Evolutionary conservation across 2,329 filamentous ascomycete genomes (phyloP), one percentile per base, ranked within the genome.

Genomic region (Neonectria hederae): DNA sequence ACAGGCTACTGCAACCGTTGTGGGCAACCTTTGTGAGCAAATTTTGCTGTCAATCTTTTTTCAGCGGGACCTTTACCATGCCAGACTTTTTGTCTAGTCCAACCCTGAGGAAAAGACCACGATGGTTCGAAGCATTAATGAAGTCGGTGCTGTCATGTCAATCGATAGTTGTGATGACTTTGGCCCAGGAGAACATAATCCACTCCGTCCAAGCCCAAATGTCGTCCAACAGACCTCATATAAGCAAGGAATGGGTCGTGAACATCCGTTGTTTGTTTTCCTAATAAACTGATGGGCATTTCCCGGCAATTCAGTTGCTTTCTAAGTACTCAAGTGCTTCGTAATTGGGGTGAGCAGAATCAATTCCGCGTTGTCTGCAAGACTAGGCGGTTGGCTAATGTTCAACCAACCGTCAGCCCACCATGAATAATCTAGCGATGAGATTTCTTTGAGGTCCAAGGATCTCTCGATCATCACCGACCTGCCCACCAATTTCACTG

Each of bases 61-160:
- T 6, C 1, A 17, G 5, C 0, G 2, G 4, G 2, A 38, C 0
- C 5, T 38, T 17, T 38, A 5, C 7, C 13, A 17, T 14, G 4
- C 32, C 5, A 38, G 4, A 0, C 11, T 38, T 17, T 17, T 5
- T 5, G 7, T 17, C 3, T 14, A 1, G 32, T 7, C 13, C 32
- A 38, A 17, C 32, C 13, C 13, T 17, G 10, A 5, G 11, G 32
- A 14, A 2, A 2, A 14, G 32, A 35, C 30, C 30, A 11, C 11
- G 30, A 32, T 14, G 30, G 30, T 5, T 32, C 30, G 5, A 32
- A 13, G 30, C 11, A 32, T 32, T 9, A 1, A 32, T 32, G 11
- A 14, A 13, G 30, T 11, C 11, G 11, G 11, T 32, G 4, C 30
- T 14, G 9, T 30, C 9, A 30, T 30, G 28, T 30, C 9, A 30